These are phyloP conservation scores for Eucalyptus cloeziana DNA, from an alignment of 345 rosid genomes.

Conservation along the genomic window DNA sequence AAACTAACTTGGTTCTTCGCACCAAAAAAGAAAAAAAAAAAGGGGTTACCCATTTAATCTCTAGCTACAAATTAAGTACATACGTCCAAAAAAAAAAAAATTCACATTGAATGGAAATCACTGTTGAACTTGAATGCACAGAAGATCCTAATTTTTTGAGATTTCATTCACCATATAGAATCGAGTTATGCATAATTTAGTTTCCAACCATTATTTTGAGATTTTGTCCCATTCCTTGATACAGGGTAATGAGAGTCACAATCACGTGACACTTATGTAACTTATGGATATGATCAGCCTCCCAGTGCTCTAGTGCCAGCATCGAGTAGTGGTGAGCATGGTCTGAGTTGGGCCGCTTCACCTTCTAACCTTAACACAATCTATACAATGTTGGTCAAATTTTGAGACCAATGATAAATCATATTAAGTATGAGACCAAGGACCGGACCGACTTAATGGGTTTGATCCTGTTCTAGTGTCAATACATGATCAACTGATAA, in stretches of 20 bases:
- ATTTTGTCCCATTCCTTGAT: neutral
- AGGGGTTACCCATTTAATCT: rapidly evolving
- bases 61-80: neutral
- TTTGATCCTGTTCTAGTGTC: rapidly evolving
- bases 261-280: neutral
- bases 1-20: neutral
- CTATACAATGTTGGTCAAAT: rapidly evolving
- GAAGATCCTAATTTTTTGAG: neutral
- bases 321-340: rapidly evolving
- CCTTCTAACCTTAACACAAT: too few relatives aligned
- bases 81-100: neutral
- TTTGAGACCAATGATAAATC: rapidly evolving
- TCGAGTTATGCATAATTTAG: neutral
- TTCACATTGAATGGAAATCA: neutral
- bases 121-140: neutral
- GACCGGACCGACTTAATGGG: rapidly evolving
- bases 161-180: neutral
- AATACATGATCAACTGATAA: rapidly evolving
- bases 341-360: rapidly evolving
- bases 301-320: rapidly evolving
- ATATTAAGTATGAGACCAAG: too few relatives aligned
- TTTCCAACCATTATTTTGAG: neutral
- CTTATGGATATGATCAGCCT: neutral
- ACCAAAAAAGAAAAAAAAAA: too few relatives aligned
- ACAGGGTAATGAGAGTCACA: neutral